These are phyloP conservation scores for Fusarium longipes DNA, from an alignment of 2,329 filamentous ascomycete species.

Conservation along the genomic window DNA sequence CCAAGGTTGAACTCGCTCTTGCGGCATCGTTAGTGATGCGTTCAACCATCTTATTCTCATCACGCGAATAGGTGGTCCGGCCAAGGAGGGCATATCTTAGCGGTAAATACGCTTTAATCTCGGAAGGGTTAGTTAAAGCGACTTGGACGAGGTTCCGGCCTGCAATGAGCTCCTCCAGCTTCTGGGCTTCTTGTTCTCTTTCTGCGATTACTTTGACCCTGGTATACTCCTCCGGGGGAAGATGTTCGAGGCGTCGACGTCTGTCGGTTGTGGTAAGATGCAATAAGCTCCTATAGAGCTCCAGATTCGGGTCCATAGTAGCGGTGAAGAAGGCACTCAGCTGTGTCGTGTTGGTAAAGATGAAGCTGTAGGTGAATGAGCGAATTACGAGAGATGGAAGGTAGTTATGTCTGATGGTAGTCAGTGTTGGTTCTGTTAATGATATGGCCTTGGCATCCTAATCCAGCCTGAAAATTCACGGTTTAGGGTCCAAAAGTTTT, in stretches of 20 bases:
- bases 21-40: conserved; percentile 6
- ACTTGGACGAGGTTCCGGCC: conserved; percentile 22
- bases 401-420: neutral
- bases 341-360: conserved; percentile 1
- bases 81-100: conserved; percentile 18
- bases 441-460: neutral
- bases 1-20: neutral
- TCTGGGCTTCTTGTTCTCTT: neutral
- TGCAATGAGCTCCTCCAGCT: conserved; percentile 1
- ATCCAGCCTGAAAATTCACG: neutral
- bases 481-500: neutral
- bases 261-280: neutral
- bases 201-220: neutral
- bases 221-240: neutral
- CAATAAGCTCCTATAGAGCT: conserved; percentile 19
- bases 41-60: neutral
- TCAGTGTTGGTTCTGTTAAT: neutral
- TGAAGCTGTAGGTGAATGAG: neutral
- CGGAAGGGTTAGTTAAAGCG: conserved; percentile 9
- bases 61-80: neutral
- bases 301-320: conserved; percentile 15
- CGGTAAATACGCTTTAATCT: neutral
- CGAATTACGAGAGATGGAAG: neutral
- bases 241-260: neutral
- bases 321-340: neutral